Evolutionary conservation across 345 rosid genomes (phyloP), one percentile per base, ranked within the genome.

Genomic region (Raphanus sativus): DNA sequence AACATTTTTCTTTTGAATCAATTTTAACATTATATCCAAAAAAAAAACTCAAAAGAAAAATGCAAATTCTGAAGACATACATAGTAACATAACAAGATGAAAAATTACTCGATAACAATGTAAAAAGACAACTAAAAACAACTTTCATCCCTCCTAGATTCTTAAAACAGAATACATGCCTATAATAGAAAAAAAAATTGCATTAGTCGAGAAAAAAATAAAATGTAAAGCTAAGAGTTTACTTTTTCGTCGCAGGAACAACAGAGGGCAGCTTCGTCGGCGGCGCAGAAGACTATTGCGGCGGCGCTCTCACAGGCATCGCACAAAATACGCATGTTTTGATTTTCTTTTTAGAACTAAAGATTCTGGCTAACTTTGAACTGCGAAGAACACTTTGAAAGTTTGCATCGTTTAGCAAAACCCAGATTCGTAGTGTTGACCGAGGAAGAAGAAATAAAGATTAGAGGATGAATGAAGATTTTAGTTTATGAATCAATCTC

Each of bases 231-330:
- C 8, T 15, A 63, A 30, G 21, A 40, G 6, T 4, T 15, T 67
- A 42, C 98, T 89, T 87, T 90, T 21, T 87, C 86, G 68, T 91
- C 98, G 73, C 97, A 94, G 78, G 91, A 79, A 77, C 70, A 83
- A 79, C 96, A 94, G 50, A 94, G 94, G 11, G 96, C 90, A 12
- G 97, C 96, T 84, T 91, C 96, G 74, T 91, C 92, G 33, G 93
- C 96, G 26, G 97, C 97, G 63, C 97, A 94, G 83, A 91, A 94
- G 54, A 90, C 84, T 62, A 83, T 75, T n/a, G 98, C 98, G 55
- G 91, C 89, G 67, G 94, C 90, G 63, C 86, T 86, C 81, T 93
- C 97, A 74, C 98, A 93, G n/a, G 86, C 87, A 75, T 93, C 97
- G 75, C 98, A 91, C 72, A 93, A 85, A 61, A 86, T 87, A 67